Conservation (phyloP, 495 filamentous ascomycete genomes). For the Aspergillus hancockii region DNA sequence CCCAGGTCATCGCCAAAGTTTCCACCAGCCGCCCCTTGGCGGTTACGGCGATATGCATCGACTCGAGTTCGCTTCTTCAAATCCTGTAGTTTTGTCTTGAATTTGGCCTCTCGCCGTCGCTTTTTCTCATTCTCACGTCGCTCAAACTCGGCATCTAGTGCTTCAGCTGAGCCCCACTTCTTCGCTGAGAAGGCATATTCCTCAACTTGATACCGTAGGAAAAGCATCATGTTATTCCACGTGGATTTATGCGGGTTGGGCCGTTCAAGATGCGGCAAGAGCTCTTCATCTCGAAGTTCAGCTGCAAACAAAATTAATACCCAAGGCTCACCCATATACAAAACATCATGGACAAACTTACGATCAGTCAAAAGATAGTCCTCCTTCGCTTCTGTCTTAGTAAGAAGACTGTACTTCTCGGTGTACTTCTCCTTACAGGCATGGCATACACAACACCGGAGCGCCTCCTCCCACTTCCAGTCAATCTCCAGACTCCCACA, state of each 20-base stretch:
- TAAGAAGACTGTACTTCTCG: slow-evolving; percentile 90
- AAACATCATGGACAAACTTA: slow-evolving; percentile 40
- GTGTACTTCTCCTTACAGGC: slow-evolving; percentile 83
- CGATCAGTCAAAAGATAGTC: slow-evolving; percentile 95
- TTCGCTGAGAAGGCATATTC: slow-evolving; percentile 80
- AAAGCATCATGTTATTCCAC: slow-evolving; percentile 99
- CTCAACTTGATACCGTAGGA: slow-evolving; percentile 89
- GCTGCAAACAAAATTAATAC: slow-evolving; percentile 45
- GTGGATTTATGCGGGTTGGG: slow-evolving; percentile 95
- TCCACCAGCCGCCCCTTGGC: slow-evolving; percentile 52
- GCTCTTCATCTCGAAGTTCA: slow-evolving; percentile 79
- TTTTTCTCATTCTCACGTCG: slow-evolving; percentile 80
- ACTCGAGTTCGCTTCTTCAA: slow-evolving; percentile 92
- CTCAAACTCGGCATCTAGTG: slow-evolving; percentile 87
- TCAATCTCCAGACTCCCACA: slow-evolving; percentile 86
- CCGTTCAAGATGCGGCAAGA: slow-evolving; percentile 82
- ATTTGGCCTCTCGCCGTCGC: slow-evolving; percentile 84
- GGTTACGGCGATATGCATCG: slow-evolving; percentile 78
- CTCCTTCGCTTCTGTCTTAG: slow-evolving; percentile 93
- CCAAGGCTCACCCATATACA: background rate
- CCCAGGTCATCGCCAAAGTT: slow-evolving; percentile 78
- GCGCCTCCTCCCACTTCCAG: slow-evolving; percentile 87
- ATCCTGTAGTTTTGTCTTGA: slow-evolving; percentile 82
- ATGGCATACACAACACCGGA: slow-evolving; percentile 69
- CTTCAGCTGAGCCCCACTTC: slow-evolving; percentile 84